Conservation (phyloP, 768 basidiomycete species). For the Mycena floridula region DNA sequence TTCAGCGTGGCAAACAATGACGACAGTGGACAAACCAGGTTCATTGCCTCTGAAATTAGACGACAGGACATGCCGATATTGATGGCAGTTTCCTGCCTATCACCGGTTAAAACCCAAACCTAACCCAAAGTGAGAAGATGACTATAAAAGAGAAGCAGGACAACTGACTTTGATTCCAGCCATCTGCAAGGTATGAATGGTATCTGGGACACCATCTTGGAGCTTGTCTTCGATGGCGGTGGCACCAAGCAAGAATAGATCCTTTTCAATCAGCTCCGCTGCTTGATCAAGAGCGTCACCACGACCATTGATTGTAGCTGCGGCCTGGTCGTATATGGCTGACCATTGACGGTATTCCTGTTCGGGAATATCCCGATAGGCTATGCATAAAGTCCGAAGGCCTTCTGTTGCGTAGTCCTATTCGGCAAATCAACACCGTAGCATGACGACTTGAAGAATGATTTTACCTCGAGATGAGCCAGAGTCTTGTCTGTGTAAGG, state of each 20-base stretch:
- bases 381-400: constrained; percentile 92
- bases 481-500: constrained; percentile 82
- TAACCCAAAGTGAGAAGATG: constrained; percentile 17
- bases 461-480: constrained; percentile 76
- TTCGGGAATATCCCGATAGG: constrained; percentile 87
- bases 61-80: constrained; percentile 98
- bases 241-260: constrained; percentile 88
- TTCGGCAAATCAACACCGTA: constrained; percentile 5
- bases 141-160: background rate
- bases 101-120: constrained; percentile 98
- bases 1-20: background rate
- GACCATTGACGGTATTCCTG: constrained; percentile 91
- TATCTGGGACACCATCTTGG: constrained; percentile 97
- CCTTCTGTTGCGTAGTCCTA: constrained; percentile 98
- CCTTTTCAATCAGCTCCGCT: constrained; percentile 93
- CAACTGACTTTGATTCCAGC: constrained; percentile 88
- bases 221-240: constrained; percentile 99
- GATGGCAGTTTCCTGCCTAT: constrained; percentile 98
- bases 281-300: constrained; percentile 92
- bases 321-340: constrained; percentile 83
- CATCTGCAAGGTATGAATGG: constrained; percentile 95
- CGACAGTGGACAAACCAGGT: constrained; percentile 45
- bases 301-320: constrained; percentile 91
- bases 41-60: constrained; percentile 97
- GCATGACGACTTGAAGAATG: constrained; percentile 1